Base-by-base conservation (phyloP, 1,284 basidiomycete genomes). In the Trametes hirsuta region DNA sequence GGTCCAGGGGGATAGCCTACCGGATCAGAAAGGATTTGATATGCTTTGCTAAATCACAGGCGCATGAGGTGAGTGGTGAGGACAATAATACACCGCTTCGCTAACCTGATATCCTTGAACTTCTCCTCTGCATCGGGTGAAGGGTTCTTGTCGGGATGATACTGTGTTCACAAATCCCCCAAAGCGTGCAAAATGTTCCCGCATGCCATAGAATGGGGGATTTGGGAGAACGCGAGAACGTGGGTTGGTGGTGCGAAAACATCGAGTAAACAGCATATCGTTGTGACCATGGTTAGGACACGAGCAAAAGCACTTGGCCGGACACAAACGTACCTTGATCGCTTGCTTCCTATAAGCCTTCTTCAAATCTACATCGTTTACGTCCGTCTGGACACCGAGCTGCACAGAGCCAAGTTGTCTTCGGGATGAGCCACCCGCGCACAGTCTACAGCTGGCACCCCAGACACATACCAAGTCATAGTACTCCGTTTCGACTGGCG, bases 291-390 rank as follows among this genome's bases (percentile, higher is more conserved):
- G 40, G 35, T 50, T 21, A 42, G 42, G 14, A 45, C 36, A 22
- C 22, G 41, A n/a, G 11, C 15, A 36, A 3, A 37, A 36, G 24
- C 11, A 21, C 37, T 14, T 18, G 44, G 39, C 49, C 53, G 18
- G 24, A 25, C n/a, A 21, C 22, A 53, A 22, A 67, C 66, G 48
- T 59, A 94, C 94, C 83, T 93, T 93, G 83, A 98, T 96, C 22
- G 97, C 96, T 64, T 92, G 89, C 76, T 93, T 97, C 65, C 97
- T 83, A 77, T 98, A 98, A 1, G 94, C 95, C 79, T 96, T 98
- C 82, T 98, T 99, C 68, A 98, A 77, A 60, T 91, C 86, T 4
- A 86, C 87, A 66, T 94, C 93, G 53, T 75, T 77, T 22, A 77
- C 84, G 49, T 86, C 84, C 24, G 78, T 70, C 4, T 76, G 47